Percentiles rank a stretch among this genome's conserved stretches.
These are phyloP conservation scores for Candida krabiensis DNA, from an alignment of 805 yeast genomes.

Conservation along the genomic window DNA sequence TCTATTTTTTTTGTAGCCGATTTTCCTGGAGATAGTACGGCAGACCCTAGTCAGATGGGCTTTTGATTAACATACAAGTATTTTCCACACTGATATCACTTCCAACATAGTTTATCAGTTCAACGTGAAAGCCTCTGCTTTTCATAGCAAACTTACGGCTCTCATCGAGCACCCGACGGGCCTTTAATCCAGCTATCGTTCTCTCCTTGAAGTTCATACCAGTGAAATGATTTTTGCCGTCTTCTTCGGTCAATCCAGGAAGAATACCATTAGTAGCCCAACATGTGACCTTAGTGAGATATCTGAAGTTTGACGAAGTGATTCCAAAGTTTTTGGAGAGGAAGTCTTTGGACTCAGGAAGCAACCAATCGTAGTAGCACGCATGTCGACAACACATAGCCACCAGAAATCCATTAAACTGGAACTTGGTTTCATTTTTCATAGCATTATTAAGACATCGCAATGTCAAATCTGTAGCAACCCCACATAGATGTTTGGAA, in stretches of 20 bases:
- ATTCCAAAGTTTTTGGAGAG: conserved; percentile 35
- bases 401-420: conserved; percentile 58
- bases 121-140: conserved; percentile 40
- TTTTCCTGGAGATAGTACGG: no score
- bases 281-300: conserved; percentile 64
- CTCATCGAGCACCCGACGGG: conserved; percentile 74
- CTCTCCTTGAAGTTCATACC: conserved; percentile 49
- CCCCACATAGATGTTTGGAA: conserved; percentile 91
- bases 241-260: conserved; percentile 39
- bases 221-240: conserved; percentile 44
- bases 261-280: conserved; percentile 85
- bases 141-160: conserved; percentile 57
- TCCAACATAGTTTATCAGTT: conserved; percentile 59
- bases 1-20: no score
- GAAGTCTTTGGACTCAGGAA: conserved; percentile 46
- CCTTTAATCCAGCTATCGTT: conserved; percentile 60
- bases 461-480: conserved; percentile 85
- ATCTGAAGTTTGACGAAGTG: conserved; percentile 30
- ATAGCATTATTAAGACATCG: conserved; percentile 48
- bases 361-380: conserved; percentile 59
- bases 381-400: conserved; percentile 95
- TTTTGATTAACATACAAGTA: conserved; percentile 27
- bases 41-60: no score
- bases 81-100: conserved; percentile 68
- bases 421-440: conserved; percentile 4